Percentiles rank a stretch among this genome's conserved stretches.
Evolutionary conservation across 2,329 filamentous ascomycete species (phyloP).

Genomic region (Ophiostoma triangulosporum): DNA sequence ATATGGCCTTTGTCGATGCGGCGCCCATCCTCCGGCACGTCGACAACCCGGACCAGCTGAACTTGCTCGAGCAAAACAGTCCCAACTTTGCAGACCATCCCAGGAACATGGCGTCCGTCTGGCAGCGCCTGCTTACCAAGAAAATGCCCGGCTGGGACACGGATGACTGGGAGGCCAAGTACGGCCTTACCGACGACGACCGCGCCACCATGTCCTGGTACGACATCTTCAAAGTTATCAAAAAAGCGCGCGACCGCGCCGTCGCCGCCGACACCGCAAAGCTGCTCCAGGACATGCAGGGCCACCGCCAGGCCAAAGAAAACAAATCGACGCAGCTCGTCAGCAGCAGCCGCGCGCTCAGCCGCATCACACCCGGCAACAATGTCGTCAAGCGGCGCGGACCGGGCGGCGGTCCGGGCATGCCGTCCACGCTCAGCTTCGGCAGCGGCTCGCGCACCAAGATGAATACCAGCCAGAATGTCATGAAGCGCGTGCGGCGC

Average conservation of each 20-base stretch:
- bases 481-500: constrained; percentile 42
- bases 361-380: constrained; percentile 20
- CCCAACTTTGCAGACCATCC: constrained; percentile 60
- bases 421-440: constrained; percentile 27
- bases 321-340: constrained; percentile 45
- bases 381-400: constrained; percentile 8
- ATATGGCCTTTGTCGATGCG: constrained; percentile 53
- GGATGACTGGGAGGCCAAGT: constrained; percentile 35
- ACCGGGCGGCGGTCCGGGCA: constrained; percentile 14
- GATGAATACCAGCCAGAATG: constrained; percentile 34
- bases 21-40: constrained; percentile 57
- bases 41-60: constrained; percentile 61
- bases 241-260: constrained; percentile 48
- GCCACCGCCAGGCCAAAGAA: constrained; percentile 43
- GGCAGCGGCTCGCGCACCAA: constrained; percentile 38
- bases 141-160: constrained; percentile 57
- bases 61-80: constrained; percentile 57
- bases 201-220: constrained; percentile 47
- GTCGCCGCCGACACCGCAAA: constrained; percentile 41
- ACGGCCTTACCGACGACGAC: constrained; percentile 44
- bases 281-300: constrained; percentile 43
- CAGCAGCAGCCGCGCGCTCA: constrained; percentile 23
- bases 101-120: constrained; percentile 56
- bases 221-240: constrained; percentile 49
- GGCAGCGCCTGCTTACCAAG: constrained; percentile 64